Evolutionary conservation across 345 rosid species (phyloP).

Genomic region (Sonneratia caseolaris): DNA sequence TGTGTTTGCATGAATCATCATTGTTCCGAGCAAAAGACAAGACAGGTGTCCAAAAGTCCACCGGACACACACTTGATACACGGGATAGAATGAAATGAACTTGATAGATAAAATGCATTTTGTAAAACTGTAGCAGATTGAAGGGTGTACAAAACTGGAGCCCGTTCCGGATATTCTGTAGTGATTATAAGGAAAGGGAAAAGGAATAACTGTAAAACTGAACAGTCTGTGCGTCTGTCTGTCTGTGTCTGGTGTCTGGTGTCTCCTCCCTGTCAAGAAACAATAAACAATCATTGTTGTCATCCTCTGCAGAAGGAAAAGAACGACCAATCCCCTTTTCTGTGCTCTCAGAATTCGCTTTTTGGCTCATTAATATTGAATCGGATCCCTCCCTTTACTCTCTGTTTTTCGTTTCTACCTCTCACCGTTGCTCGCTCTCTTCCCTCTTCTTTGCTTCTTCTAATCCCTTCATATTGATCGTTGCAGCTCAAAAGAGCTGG

Average conservation of each 20-base stretch:
- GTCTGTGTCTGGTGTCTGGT: not conserved
- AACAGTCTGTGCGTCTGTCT: not conserved
- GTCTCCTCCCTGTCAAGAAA: not conserved
- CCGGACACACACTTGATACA: no score
- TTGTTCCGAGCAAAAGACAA: no score
- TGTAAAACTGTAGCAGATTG: no score
- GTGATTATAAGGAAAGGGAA: not conserved
- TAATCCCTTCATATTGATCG: not conserved
- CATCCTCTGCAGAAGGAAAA: not conserved
- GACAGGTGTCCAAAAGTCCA: no score
- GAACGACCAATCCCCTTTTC: slow-evolving; percentile 4
- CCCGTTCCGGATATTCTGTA: no score
- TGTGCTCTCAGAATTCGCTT: not conserved
- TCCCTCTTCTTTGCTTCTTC: not conserved
- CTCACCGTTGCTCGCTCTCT: not conserved
- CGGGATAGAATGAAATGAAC: no score
- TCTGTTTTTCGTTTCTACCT: not conserved
- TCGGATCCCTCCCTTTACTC: not conserved
- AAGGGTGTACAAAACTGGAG: no score
- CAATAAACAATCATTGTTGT: not conserved
- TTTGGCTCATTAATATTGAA: not conserved
- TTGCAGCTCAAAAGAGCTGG: slow-evolving; percentile 1
- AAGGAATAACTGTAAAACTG: not conserved
- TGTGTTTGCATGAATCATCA: no score
- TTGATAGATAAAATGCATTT: no score